A percentile compares a stretch with the other conserved stretches of the same genome.
Evolutionary conservation across 192 early-diverging fungal species (phyloP).

Genomic region (Gigaspora rosea): DNA sequence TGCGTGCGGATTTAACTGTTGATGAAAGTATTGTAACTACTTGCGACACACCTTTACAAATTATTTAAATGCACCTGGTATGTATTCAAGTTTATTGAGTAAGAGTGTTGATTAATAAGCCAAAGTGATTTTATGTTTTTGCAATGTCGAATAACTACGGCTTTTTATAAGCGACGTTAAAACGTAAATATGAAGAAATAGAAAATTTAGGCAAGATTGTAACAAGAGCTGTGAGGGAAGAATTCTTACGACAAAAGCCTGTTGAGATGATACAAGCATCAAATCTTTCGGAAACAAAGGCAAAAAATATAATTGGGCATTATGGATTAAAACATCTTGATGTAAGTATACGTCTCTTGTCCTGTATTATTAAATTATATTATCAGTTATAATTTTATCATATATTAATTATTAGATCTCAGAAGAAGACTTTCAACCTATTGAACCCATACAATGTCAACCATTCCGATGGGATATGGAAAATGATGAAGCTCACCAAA

Average conservation of each 20-base stretch:
- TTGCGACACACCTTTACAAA: neutral
- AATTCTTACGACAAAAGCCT: slow-evolving; percentile 12
- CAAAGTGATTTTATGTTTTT: neutral
- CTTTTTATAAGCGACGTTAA: too few species aligned
- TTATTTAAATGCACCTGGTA: slow-evolving; percentile 25
- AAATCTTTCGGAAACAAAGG: neutral
- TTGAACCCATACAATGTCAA: too few species aligned
- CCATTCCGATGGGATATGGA: too few species aligned
- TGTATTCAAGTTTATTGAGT: neutral
- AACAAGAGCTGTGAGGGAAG: slow-evolving; percentile 11
- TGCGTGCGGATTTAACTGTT: too few species aligned
- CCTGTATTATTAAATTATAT: slow-evolving; percentile 16
- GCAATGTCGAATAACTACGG: neutral
- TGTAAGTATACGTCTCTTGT: slow-evolving; percentile 9
- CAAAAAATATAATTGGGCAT: neutral
- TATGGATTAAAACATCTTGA: neutral
- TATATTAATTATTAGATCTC: slow-evolving; percentile 14
- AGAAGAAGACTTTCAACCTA: too few species aligned
- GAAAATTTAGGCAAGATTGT: slow-evolving; percentile 5
- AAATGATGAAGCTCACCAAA: too few species aligned
- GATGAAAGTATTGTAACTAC: neutral
- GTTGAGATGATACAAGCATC: too few species aligned
- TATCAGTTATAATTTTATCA: slow-evolving; percentile 17
- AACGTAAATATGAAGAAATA: slow-evolving; percentile 25
- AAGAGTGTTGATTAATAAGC: neutral